phyloP scores from a whole-genome alignment of 805 yeast species.

The Myxozyma neglecta region DNA sequence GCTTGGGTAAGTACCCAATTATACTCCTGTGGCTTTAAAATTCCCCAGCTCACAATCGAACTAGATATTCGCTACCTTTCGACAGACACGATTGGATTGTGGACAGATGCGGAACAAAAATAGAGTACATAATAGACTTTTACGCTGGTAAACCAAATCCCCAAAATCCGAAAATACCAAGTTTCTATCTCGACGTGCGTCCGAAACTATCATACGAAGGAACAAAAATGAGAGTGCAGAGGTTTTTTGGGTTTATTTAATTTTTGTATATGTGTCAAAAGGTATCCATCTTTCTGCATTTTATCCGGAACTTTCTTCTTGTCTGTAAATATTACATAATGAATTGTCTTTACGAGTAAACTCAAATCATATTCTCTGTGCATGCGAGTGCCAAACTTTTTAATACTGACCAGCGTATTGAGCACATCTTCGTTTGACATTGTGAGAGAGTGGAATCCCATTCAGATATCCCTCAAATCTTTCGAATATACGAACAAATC shows the following conservation, averaged over 20 bases:
- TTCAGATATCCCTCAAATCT: slow-evolving; percentile 38
- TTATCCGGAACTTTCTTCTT: not conserved
- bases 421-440: slow-evolving; percentile 20
- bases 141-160: slow-evolving; percentile 62
- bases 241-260: slow-evolving; percentile 55
- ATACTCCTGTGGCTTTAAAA: not conserved
- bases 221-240: slow-evolving; percentile 60
- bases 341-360: not conserved
- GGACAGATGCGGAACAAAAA: slow-evolving; percentile 75
- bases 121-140: slow-evolving; percentile 92
- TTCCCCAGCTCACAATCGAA: not conserved
- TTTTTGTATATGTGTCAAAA: not conserved
- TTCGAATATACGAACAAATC: slow-evolving; percentile 35
- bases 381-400: not conserved
- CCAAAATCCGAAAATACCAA: slow-evolving; percentile 49
- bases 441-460: slow-evolving; percentile 34
- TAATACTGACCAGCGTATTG: not conserved
- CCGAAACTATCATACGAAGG: slow-evolving; percentile 88
- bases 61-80: slow-evolving; percentile 56
- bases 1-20: slow-evolving; percentile 49
- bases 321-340: not conserved
- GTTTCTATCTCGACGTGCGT: slow-evolving; percentile 83
- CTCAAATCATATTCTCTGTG: not conserved
- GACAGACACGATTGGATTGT: slow-evolving; percentile 96
- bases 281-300: not conserved